Evolutionary conservation across 2,329 filamentous ascomycete genomes (phyloP).

Genomic region (Shiraia sp.): DNA sequence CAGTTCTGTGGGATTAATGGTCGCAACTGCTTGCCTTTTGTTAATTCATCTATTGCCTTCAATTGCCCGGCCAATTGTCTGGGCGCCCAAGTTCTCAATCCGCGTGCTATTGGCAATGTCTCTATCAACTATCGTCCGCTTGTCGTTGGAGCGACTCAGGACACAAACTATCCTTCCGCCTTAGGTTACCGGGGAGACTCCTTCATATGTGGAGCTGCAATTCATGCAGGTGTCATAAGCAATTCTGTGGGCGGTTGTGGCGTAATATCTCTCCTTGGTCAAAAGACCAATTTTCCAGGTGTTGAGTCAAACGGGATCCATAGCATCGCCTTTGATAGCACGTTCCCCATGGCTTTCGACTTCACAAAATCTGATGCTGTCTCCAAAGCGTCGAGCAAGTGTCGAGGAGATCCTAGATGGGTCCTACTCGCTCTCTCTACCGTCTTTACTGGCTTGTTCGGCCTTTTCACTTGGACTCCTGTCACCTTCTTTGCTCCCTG

Average conservation of each 20-base stretch:
- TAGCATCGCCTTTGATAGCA: slow-evolving; percentile 38
- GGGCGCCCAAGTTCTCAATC: slow-evolving; percentile 52
- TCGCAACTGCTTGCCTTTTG: slow-evolving; percentile 60
- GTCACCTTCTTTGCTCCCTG: slow-evolving; percentile 18
- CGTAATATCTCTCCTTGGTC: slow-evolving; percentile 31
- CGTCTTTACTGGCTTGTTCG: slow-evolving; percentile 35
- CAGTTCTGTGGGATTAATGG: slow-evolving; percentile 57
- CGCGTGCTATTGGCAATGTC: slow-evolving; percentile 58
- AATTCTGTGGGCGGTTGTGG: slow-evolving; percentile 41
- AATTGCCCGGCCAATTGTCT: slow-evolving; percentile 60
- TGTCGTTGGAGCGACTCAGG: slow-evolving; percentile 66
- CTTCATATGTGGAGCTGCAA: slow-evolving; percentile 43
- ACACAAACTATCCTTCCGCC: slow-evolving; percentile 13
- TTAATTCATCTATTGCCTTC: slow-evolving; percentile 56
- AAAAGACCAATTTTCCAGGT: slow-evolving; percentile 25
- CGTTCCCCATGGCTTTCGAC: slow-evolving; percentile 40
- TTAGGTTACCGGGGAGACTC: slow-evolving; percentile 42
- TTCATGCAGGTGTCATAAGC: slow-evolving; percentile 38
- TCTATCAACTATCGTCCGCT: slow-evolving; percentile 66
- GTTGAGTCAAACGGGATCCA: slow-evolving; percentile 33
- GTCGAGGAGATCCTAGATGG: slow-evolving; percentile 42
- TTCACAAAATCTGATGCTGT: slow-evolving; percentile 26
- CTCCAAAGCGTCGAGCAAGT: slow-evolving; percentile 20
- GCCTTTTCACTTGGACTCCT: slow-evolving; percentile 35
- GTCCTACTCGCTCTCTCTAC: slow-evolving; percentile 37